Evolutionary conservation across 1,284 basidiomycete genomes (phyloP).

Genomic region (Kalmanozyma brasiliensis): DNA sequence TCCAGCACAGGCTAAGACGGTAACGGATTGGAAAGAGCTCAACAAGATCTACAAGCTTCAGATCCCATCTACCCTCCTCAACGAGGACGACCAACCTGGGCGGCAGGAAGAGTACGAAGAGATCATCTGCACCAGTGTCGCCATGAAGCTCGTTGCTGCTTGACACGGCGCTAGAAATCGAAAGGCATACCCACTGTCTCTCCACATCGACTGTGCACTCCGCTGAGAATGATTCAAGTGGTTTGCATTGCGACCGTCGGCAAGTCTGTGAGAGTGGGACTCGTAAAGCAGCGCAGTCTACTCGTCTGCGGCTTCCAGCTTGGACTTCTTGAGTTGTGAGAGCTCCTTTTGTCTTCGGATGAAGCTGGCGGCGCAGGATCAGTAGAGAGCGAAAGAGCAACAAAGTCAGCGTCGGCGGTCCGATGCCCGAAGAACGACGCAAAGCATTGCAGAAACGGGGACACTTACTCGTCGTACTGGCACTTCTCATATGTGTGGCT

Average conservation of each 20-base stretch:
- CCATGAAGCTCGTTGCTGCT: slow-evolving; percentile 49
- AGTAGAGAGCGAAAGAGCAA: neutral
- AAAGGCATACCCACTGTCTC: too few relatives aligned
- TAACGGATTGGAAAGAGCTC: slow-evolving; percentile 52
- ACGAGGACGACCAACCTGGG: neutral
- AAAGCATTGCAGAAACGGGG: neutral
- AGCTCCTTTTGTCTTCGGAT: slow-evolving; percentile 55
- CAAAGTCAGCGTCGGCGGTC: neutral
- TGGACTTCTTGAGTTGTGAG: slow-evolving; percentile 45
- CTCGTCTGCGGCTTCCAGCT: slow-evolving; percentile 33
- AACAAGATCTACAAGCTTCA: slow-evolving; percentile 54
- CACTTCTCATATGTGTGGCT: slow-evolving; percentile 66
- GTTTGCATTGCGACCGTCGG: slow-evolving; percentile 2
- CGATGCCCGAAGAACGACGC: too few relatives aligned
- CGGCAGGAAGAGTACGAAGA: slow-evolving; percentile 27
- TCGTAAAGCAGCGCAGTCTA: too few relatives aligned
- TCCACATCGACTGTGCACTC: neutral
- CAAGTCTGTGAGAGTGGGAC: too few relatives aligned
- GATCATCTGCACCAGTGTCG: slow-evolving; percentile 45
- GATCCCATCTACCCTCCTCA: slow-evolving; percentile 21
- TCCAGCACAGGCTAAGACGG: neutral
- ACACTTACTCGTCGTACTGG: slow-evolving; percentile 64
- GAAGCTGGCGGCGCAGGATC: slow-evolving; percentile 33
- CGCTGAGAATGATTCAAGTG: neutral
- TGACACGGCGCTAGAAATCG: slow-evolving; percentile 2